Percentiles rank a stretch among this genome's conserved stretches.
phyloP scores from a whole-genome alignment of 2,329 filamentous ascomycete genomes.

The Penicillium brevicompactum region DNA sequence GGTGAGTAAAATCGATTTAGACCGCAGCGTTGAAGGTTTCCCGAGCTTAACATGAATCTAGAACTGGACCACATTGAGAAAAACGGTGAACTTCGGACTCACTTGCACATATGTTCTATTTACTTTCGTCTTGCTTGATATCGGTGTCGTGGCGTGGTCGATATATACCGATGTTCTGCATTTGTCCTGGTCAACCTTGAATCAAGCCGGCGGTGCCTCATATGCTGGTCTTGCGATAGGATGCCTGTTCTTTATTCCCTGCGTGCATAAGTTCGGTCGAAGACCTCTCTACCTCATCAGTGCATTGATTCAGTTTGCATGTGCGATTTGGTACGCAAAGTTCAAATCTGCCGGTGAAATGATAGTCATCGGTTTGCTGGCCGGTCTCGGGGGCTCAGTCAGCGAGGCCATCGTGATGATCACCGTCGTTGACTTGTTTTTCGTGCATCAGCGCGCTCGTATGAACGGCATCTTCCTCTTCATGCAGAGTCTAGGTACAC shows the following conservation, averaged over 20 bases:
- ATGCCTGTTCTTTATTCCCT: slow-evolving; percentile 11
- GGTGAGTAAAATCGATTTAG: neutral
- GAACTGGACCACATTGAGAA: slow-evolving; percentile 7
- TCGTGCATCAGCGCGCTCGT: slow-evolving; percentile 15
- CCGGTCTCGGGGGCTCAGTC: slow-evolving; percentile 7
- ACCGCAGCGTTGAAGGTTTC: neutral
- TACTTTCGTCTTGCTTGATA: slow-evolving; percentile 12
- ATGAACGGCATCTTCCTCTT: slow-evolving; percentile 16
- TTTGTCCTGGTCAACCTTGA: neutral
- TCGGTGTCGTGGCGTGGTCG: neutral
- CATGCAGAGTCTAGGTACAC: slow-evolving; percentile 12
- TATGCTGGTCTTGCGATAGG: slow-evolving; percentile 14
- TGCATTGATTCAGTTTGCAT: slow-evolving; percentile 4
- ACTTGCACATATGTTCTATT: slow-evolving; percentile 11
- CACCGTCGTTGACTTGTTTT: slow-evolving; percentile 16
- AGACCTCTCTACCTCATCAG: slow-evolving; percentile 14
- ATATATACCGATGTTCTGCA: neutral
- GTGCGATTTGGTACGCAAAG: slow-evolving; percentile 11
- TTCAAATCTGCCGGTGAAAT: slow-evolving; percentile 5
- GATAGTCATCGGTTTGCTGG: slow-evolving; percentile 3
- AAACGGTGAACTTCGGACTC: slow-evolving; percentile 13
- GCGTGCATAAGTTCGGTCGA: slow-evolving; percentile 16
- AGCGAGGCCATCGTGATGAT: slow-evolving; percentile 16
- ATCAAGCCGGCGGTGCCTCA: slow-evolving; percentile 1
- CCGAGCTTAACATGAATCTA: neutral